Conservation (phyloP, 2,329 filamentous ascomycete species). For the Colletotrichum australisinense region DNA sequence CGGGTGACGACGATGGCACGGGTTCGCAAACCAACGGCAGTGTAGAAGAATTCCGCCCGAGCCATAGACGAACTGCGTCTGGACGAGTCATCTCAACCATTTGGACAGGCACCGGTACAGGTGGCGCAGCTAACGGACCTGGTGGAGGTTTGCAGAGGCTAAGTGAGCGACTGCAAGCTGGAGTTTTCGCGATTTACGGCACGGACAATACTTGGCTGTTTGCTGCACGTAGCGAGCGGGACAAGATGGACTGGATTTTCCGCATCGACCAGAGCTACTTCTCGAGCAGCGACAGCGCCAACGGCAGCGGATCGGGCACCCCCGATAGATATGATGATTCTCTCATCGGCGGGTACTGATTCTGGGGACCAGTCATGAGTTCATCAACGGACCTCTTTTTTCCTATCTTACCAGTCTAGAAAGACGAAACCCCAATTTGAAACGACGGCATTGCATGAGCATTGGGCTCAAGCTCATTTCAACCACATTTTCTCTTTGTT, state of each 20-base stretch:
- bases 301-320: constrained; percentile 51
- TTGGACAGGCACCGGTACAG: constrained; percentile 61
- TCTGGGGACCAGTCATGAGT: neutral
- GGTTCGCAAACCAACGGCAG: constrained; percentile 43
- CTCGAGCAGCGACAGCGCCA: constrained; percentile 57
- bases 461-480: constrained; percentile 6
- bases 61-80: constrained; percentile 61
- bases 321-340: constrained; percentile 40
- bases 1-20: constrained; percentile 56
- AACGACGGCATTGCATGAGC: constrained; percentile 9
- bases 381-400: constrained; percentile 3
- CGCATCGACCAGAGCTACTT: constrained; percentile 86
- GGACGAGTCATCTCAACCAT: constrained; percentile 66
- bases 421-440: constrained; percentile 7
- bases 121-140: constrained; percentile 38
- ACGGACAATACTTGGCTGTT: constrained; percentile 97
- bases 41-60: constrained; percentile 53
- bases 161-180: constrained; percentile 70
- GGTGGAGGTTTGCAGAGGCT: constrained; percentile 61
- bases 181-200: constrained; percentile 94
- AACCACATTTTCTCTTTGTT: constrained; percentile 32
- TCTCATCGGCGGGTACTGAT: constrained; percentile 30
- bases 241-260: constrained; percentile 98
- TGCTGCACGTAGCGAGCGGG: constrained; percentile 85
- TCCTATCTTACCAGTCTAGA: constrained; percentile 13